phyloP scores from a whole-genome alignment of 352 stramenopile species.

The Albugo candida region DNA sequence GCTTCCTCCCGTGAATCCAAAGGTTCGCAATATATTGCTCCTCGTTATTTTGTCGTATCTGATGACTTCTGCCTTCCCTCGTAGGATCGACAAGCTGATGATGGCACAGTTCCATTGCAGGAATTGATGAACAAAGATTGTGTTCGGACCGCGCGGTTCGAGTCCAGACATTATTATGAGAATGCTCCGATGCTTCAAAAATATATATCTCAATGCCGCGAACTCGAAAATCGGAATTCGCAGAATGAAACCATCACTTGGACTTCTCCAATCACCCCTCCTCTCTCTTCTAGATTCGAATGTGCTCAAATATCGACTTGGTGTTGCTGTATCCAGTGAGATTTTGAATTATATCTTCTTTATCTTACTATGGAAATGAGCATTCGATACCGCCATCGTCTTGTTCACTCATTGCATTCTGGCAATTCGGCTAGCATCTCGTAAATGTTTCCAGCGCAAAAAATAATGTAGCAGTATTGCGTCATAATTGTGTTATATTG shows the following conservation, averaged over 20 bases:
- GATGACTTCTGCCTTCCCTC: not conserved
- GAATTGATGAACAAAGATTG: slow-evolving; percentile 64
- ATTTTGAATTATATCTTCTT: no score
- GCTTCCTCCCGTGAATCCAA: slow-evolving; percentile 57
- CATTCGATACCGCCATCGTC: not conserved
- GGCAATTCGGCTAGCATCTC: no score
- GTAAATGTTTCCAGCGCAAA: no score
- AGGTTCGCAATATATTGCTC: slow-evolving; percentile 10
- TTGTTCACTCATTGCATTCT: no score
- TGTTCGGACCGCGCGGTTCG: slow-evolving; percentile 47
- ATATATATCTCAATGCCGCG: slow-evolving; percentile 54
- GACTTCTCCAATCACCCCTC: no score
- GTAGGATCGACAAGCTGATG: slow-evolving; percentile 42
- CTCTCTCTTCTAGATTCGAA: no score
- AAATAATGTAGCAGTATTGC: no score
- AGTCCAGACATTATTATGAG: slow-evolving; percentile 77
- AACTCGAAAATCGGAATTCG: slow-evolving; percentile 14
- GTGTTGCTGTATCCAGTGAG: no score
- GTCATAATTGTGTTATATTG: slow-evolving; percentile 2
- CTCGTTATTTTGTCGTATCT: not conserved
- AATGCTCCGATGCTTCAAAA: slow-evolving; percentile 73
- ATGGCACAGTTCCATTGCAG: slow-evolving; percentile 51
- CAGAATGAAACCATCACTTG: not conserved
- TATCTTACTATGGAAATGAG: no score
- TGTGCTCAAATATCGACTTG: no score